phyloP scores from a whole-genome alignment of 139 green algal species.

The Chlorella sorokiniana region DNA sequence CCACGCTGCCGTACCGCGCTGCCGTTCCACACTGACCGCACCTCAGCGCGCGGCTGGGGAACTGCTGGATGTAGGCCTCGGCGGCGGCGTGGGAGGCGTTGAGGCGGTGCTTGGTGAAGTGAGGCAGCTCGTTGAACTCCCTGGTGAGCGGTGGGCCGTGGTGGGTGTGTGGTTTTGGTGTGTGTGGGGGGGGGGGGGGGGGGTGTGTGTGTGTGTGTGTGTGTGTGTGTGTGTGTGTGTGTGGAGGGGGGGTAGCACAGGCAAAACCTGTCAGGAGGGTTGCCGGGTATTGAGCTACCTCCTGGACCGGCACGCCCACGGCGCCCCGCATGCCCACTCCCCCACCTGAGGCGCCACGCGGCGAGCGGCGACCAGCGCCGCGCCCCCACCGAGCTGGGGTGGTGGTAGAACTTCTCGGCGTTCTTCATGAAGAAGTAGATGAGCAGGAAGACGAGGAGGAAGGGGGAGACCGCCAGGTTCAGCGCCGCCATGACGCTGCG shows the following conservation, averaged over 20 bases:
- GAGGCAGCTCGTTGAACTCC: slow-evolving; percentile 96
- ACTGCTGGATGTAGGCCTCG: slow-evolving; percentile 88
- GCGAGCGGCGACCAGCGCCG: slow-evolving; percentile 80
- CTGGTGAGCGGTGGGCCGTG: slow-evolving; percentile 7
- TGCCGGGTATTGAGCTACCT: background rate
- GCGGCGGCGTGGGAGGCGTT: slow-evolving; percentile 75
- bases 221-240: background rate
- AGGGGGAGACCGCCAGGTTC: slow-evolving; percentile 85
- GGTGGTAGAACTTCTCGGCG: slow-evolving; percentile 91
- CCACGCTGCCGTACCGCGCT: no score
- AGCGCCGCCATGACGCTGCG: slow-evolving; percentile 54
- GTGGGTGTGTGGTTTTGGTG: background rate
- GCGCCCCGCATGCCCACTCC: background rate
- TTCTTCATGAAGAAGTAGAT: slow-evolving; percentile 96
- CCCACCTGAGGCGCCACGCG: slow-evolving; percentile 70
- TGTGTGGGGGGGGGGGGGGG: background rate
- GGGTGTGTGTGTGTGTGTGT: background rate
- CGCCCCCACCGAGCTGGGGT: slow-evolving; percentile 65
- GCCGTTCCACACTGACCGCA: background rate
- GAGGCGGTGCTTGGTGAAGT: slow-evolving; percentile 84
- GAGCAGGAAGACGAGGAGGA: slow-evolving; percentile 90
- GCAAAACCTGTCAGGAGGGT: background rate
- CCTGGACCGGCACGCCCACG: background rate
- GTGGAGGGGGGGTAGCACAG: background rate
- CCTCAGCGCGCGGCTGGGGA: slow-evolving; percentile 77